Base-by-base conservation (phyloP, 2,329 filamentous ascomycete species). In the Curvularia verruculosa region DNA sequence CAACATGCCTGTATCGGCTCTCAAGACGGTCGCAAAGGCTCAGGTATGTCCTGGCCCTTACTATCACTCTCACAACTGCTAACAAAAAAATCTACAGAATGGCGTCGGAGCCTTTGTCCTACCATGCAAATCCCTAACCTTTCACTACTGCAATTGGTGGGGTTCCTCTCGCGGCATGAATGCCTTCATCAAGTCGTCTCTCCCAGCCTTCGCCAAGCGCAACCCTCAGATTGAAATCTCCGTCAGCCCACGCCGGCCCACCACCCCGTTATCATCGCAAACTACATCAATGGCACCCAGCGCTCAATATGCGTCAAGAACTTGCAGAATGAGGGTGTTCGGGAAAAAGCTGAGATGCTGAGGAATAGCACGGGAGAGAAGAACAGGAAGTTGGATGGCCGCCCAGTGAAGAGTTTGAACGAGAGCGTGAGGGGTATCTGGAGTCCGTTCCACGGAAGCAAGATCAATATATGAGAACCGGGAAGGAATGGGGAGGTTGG, bases 121-220 rank as follows among this genome's bases (percentile, higher is more conserved):
- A 56, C 94, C 96, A 82, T 99, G 95, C 87, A 96, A 92, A 83
- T 90, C 89, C 75, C 83, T 99, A 77, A 91, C 96, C 77, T 91
- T 99, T 74, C 91, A 96, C 81, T 99, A 96, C 82, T 98, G 95
- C 83, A 92, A 98, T 84, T 93, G 90, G 86, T 91, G 90, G 56
- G 95, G 93, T 62, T 96, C 91, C 77, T 98, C 94, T 36, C 87
- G 82, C 72, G 95, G 95, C 74, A 97, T 98, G 92, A 95, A 96
- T 71, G 81, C 87, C 68, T 97, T 96, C 82, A 87, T 98, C 77
- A 89, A 89, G 76, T 83, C 88, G 61, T 82, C 85, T 40, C 89
- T 97, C 56, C 83, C 89, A 47, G 80, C 83, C 65, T 97, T 99
- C 80, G 93, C 93, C 53, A 82, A 85, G 67, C 81, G 84, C 69